These are phyloP conservation scores for Coniochaeta pulveracea DNA, from an alignment of 2,329 filamentous ascomycete species.

Conservation along the genomic window DNA sequence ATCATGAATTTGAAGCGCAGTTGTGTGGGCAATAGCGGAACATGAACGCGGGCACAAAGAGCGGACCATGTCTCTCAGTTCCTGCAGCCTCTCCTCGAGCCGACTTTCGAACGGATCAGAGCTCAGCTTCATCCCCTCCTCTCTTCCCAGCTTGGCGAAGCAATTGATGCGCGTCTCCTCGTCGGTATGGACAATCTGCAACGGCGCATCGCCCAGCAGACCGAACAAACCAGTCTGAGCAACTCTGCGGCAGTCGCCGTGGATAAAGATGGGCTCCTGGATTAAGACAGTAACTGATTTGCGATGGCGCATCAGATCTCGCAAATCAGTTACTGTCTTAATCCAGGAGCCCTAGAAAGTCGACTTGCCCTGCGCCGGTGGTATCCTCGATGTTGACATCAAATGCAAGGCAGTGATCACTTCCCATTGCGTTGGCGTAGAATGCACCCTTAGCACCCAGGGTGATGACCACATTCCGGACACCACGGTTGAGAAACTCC, in stretches of 20 bases:
- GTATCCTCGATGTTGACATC: neutral
- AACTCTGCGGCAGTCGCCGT: neutral
- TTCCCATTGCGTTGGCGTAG: neutral
- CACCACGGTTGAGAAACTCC: neutral
- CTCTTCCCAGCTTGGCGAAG: neutral
- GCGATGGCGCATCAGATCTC: neutral
- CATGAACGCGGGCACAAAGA: neutral
- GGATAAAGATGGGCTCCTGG: neutral
- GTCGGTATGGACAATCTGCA: neutral
- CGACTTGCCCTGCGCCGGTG: neutral
- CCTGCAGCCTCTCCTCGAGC: constrained; percentile 1
- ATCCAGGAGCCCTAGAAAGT: too few relatives aligned
- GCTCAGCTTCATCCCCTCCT: neutral
- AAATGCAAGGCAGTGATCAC: neutral
- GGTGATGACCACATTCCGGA: neutral
- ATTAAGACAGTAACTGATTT: neutral
- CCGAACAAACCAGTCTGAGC: neutral
- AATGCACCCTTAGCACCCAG: neutral
- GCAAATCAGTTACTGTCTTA: too few relatives aligned
- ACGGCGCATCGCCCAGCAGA: neutral
- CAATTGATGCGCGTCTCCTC: neutral
- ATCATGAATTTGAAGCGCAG: neutral
- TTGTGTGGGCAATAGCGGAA: constrained; percentile 1
- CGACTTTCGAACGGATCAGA: neutral
- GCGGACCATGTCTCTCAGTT: neutral